Conservation (phyloP, 1,284 basidiomycete species). For the Malassezia furfur region DNA sequence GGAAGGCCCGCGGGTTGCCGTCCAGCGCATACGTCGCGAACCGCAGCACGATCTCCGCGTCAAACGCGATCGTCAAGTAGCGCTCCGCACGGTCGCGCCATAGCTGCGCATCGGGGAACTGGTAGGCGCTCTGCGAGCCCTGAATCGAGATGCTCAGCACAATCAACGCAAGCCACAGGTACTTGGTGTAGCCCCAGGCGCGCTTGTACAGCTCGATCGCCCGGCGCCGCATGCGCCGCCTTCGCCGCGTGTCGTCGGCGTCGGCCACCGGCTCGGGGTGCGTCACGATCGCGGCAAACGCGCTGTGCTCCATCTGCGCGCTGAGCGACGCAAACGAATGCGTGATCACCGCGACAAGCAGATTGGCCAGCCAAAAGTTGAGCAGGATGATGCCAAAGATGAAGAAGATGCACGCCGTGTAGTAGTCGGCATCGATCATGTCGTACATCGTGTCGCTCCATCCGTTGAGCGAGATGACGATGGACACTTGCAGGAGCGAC, state of each 20-base stretch:
- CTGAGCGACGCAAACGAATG: conserved; percentile 86
- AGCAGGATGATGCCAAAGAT: conserved; percentile 56
- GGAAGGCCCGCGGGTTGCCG: conserved; percentile 74
- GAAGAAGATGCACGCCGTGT: conserved; percentile 77
- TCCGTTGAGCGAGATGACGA: conserved; percentile 60
- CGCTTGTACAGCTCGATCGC: conserved; percentile 28
- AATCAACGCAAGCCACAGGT: conserved; percentile 56
- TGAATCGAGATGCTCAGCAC: conserved; percentile 60
- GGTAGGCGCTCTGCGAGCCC: conserved; percentile 60
- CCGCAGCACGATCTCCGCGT: conserved; percentile 74
- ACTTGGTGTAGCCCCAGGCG: conserved; percentile 39
- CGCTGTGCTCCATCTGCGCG: conserved; percentile 77
- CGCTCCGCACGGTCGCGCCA: conserved; percentile 59
- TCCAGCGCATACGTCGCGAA: conserved; percentile 57
- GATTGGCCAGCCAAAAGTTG: conserved; percentile 61
- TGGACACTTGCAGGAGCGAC: conserved; percentile 71
- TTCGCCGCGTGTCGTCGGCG: not conserved
- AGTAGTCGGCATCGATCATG: conserved; percentile 86
- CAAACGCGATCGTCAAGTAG: conserved; percentile 72
- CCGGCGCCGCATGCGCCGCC: conserved; percentile 1
- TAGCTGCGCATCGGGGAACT: conserved; percentile 16
- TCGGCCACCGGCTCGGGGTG: not conserved
- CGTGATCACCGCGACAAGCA: conserved; percentile 92
- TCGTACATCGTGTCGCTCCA: conserved; percentile 67
- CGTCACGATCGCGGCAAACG: conserved; percentile 59